These are phyloP conservation scores for Aspergillus terreus DNA, from an alignment of 2,329 filamentous ascomycete genomes.

Conservation along the genomic window DNA sequence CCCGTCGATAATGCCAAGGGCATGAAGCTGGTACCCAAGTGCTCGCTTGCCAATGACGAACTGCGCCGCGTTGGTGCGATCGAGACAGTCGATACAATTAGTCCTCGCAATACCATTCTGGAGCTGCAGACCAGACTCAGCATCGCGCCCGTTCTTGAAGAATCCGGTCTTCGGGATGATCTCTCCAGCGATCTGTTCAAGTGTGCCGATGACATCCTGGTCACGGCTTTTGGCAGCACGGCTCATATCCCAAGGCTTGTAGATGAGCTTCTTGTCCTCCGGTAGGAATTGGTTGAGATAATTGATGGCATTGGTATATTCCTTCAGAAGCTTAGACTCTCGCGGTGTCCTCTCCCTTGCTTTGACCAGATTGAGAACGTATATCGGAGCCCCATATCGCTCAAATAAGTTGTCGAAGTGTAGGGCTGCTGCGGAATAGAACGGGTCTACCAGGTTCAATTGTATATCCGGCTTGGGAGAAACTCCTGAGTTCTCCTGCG, in stretches of 20 bases:
- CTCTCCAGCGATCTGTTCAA: conserved; percentile 85
- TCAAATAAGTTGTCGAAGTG: conserved; percentile 95
- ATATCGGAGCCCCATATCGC: conserved; percentile 87
- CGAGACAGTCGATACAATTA: conserved; percentile 96
- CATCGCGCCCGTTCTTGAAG: conserved; percentile 84
- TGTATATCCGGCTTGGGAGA: conserved; percentile 96
- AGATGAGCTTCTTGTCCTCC: conserved; percentile 76
- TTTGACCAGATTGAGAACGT: conserved; percentile 88
- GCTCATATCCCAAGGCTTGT: conserved; percentile 98
- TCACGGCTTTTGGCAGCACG: conserved; percentile 87
- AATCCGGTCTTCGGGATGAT: conserved; percentile 84
- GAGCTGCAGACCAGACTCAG: conserved; percentile 61
- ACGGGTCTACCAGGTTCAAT: conserved; percentile 91
- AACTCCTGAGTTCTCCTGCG: conserved; percentile 90
- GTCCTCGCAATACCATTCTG: conserved; percentile 93
- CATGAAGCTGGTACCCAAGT: conserved; percentile 85
- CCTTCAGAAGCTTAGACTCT: conserved; percentile 83
- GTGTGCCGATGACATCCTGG: conserved; percentile 87
- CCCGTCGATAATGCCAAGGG: conserved; percentile 78
- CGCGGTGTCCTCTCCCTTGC: conserved; percentile 80
- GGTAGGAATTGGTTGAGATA: conserved; percentile 96
- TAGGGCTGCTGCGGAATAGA: conserved; percentile 85
- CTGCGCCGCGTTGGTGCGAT: conserved; percentile 94
- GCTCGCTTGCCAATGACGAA: conserved; percentile 96
- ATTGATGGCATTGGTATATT: conserved; percentile 80